Base-by-base conservation (phyloP, 2,329 filamentous ascomycete genomes). In the Coniochaeta prunicola region DNA sequence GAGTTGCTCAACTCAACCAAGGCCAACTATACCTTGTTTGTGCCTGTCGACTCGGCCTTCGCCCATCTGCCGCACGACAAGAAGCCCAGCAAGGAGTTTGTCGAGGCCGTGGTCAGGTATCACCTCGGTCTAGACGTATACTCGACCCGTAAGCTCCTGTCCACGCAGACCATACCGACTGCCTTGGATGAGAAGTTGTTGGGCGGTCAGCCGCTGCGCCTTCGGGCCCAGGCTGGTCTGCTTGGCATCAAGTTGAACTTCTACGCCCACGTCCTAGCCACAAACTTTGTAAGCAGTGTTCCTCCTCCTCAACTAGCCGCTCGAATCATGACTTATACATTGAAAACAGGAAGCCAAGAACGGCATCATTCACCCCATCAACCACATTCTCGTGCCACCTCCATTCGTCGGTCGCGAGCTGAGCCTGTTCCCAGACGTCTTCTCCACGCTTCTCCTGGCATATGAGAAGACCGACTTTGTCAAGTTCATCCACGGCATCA, bases 1-100 rank as follows among this genome's bases (percentile, higher is more conserved):
- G 72, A 88, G 58, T 71, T 86, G 3, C 81, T 97, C 30, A 94
- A 96, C 74, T 82, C 83, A 67, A 93, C 90, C 1, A 74, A 82
- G 36, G 77, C 82, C 24, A 92, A 93, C 71, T 84, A 88, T 68
- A 96, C 92, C 0, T 73, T 94, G 56, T 96, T 96, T 67, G 89
- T 90, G 1, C 92, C 92, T 0, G 85, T 83, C 1, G 85, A 96
- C 70, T 76, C 80, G 56, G 91, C 91, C 0, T 93, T 97, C 65
- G 83, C 88, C 62, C 76, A 81, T 64, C 72, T 85, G 26, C 81
- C 80, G 2, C 33, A 56, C 53, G 26, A 76, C 58, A 70, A 78
- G 62, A 85, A 90, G 74, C 87, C 86, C 4, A 80, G 81, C 59
- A 87, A 91, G 71, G 86, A 93, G 66, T 74, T 86, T 53, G 70